Percentiles rank a stretch among this genome's conserved stretches.
Evolutionary conservation across 2,329 filamentous ascomycete species (phyloP).

Genomic region (Microdochium bolleyi): DNA sequence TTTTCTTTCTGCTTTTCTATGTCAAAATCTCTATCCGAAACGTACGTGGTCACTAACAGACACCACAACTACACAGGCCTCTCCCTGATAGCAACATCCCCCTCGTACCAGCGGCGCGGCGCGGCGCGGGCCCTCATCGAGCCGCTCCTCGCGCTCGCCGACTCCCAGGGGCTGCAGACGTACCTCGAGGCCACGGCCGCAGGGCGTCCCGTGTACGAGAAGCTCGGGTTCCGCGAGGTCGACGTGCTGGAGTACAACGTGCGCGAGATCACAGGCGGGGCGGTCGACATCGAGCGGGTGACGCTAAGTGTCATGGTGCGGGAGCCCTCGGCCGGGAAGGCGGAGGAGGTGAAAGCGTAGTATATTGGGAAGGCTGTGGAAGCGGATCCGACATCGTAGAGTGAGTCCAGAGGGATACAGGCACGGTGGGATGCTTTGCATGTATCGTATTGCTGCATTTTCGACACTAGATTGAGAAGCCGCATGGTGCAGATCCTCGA

Average conservation of each 20-base stretch:
- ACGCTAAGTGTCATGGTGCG: conserved; percentile 18
- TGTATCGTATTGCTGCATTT: too few species aligned
- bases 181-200: conserved; percentile 29
- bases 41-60: neutral
- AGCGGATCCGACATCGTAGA: too few species aligned
- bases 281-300: conserved; percentile 6
- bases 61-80: conserved; percentile 16
- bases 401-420: too few species aligned
- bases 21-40: too few species aligned
- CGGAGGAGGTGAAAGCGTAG: neutral
- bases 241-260: conserved; percentile 19
- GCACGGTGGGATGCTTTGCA: too few species aligned
- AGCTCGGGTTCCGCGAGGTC: conserved; percentile 25
- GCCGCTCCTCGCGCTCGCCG: conserved; percentile 25
- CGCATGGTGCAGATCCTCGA: too few species aligned
- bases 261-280: conserved; percentile 7
- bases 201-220: conserved; percentile 26
- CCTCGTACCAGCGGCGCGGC: conserved; percentile 24
- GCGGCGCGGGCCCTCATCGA: conserved; percentile 23
- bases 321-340: conserved; percentile 9
- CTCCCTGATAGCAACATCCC: conserved; percentile 24
- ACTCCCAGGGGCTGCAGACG: conserved; percentile 18
- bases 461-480: too few species aligned
- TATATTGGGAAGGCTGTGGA: too few species aligned
- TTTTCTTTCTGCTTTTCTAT: too few species aligned